A percentile compares a stretch with the other conserved stretches of the same genome.
phyloP scores from a whole-genome alignment of 768 basidiomycete genomes.

The Lactarius sanguifluus region DNA sequence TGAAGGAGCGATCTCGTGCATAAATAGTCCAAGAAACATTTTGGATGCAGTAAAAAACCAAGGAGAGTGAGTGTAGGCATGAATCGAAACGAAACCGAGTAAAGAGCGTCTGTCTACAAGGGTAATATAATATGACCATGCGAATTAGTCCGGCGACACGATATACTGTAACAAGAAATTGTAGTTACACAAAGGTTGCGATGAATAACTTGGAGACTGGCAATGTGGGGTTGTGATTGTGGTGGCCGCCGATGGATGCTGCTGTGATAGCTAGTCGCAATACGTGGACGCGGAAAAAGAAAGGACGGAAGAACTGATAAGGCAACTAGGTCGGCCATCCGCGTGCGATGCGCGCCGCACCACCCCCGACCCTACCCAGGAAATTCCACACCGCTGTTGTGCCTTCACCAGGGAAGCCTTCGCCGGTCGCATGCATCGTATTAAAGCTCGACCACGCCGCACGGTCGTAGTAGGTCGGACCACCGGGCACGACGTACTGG shows the following conservation, averaged over 20 bases:
- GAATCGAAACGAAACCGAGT: neutral
- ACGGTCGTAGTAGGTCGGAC: slow-evolving; percentile 72
- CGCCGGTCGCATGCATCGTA: slow-evolving; percentile 63
- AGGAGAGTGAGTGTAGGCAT: neutral
- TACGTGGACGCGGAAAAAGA: neutral
- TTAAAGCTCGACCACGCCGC: slow-evolving; percentile 81
- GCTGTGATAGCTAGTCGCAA: neutral
- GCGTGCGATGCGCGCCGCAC: slow-evolving; percentile 70
- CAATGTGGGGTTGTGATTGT: neutral
- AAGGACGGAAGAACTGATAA: neutral
- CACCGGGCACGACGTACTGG: slow-evolving; percentile 61
- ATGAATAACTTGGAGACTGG: neutral
- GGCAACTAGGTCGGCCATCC: slow-evolving; percentile 69
- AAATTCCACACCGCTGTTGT: slow-evolving; percentile 67
- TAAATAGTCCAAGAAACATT: neutral
- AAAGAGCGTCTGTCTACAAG: slow-evolving; percentile 8
- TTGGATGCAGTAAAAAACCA: neutral
- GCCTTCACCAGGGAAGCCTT: slow-evolving; percentile 61
- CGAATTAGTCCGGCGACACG: neutral
- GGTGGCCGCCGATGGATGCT: neutral
- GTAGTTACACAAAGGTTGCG: neutral
- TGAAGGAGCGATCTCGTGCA: neutral
- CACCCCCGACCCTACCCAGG: slow-evolving; percentile 68
- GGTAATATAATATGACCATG: slow-evolving; percentile 4
- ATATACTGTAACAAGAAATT: neutral